These are phyloP conservation scores for Botrytis pseudocinerea DNA, from an alignment of 2,329 filamentous ascomycete genomes.

Conservation along the genomic window DNA sequence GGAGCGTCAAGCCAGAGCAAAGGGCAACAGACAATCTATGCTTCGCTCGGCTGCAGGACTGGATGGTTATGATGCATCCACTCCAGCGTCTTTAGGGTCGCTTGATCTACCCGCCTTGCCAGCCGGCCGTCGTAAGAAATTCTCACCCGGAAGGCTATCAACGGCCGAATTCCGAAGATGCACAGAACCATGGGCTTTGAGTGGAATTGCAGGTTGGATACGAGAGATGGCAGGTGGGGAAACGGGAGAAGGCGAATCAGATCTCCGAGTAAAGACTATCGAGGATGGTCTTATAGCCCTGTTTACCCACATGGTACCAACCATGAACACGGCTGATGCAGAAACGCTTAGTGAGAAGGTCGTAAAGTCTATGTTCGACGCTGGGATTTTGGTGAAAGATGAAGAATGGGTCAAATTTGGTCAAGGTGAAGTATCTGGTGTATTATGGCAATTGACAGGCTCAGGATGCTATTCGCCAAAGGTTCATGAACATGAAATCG, in stretches of 20 bases:
- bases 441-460: constrained; percentile 90
- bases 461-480: constrained; percentile 87
- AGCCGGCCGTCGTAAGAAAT: constrained; percentile 75
- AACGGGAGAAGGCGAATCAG: constrained; percentile 73
- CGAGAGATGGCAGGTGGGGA: constrained; percentile 67
- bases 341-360: constrained; percentile 80
- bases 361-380: constrained; percentile 75
- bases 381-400: constrained; percentile 76
- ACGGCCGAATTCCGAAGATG: constrained; percentile 81
- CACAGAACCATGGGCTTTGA: constrained; percentile 88
- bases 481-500: constrained; percentile 64
- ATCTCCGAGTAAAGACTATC: constrained; percentile 81
- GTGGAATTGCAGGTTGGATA: constrained; percentile 83
- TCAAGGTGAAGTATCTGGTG: constrained; percentile 76
- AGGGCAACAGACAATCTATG: constrained; percentile 53
- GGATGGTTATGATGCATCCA: constrained; percentile 58
- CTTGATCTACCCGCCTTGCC: constrained; percentile 86
- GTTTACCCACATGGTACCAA: constrained; percentile 93
- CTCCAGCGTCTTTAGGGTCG: constrained; percentile 55
- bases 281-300: constrained; percentile 84
- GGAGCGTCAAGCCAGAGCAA: constrained; percentile 57
- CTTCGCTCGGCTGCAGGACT: constrained; percentile 54
- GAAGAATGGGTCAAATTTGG: constrained; percentile 99
- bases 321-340: constrained; percentile 97
- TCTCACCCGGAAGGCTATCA: constrained; percentile 81